A percentile compares a stretch with the other conserved stretches of the same genome.
Conservation (phyloP, 225 moss, liverwort and hornwort genomes). For the Asterella californica region DNA sequence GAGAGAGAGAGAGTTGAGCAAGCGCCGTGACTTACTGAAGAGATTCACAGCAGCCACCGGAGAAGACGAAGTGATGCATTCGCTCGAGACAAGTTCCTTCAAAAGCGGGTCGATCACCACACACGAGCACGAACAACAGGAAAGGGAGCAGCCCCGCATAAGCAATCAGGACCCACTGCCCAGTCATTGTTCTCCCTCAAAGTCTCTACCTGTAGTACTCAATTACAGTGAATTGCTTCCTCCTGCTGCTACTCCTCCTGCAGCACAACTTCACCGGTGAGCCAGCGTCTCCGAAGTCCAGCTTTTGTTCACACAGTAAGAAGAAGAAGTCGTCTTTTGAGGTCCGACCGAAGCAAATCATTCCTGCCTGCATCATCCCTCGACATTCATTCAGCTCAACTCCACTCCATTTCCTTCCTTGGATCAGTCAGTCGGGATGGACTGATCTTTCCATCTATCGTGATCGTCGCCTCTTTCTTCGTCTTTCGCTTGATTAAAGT, state of each 20-base stretch:
- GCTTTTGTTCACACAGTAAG: too few relatives aligned
- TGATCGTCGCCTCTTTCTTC: not conserved
- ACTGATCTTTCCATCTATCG: too few relatives aligned
- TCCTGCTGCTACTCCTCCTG: not conserved
- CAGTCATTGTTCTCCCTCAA: constrained; percentile 6
- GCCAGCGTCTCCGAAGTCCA: too few relatives aligned
- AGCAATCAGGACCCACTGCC: constrained; percentile 29
- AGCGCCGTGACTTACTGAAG: constrained; percentile 42
- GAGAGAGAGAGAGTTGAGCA: not conserved
- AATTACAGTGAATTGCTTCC: constrained; percentile 1
- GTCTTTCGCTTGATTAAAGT: not conserved
- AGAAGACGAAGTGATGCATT: constrained; percentile 58
- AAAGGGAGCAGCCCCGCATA: constrained; percentile 41
- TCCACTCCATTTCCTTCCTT: too few relatives aligned
- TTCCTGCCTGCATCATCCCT: too few relatives aligned
- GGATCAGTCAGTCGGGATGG: too few relatives aligned
- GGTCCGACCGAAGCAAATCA: too few relatives aligned
- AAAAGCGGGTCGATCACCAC: constrained; percentile 75
- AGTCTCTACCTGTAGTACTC: not conserved
- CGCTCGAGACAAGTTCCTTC: constrained; percentile 67
- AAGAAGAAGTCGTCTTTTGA: too few relatives aligned
- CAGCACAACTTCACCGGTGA: not conserved
- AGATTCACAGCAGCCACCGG: constrained; percentile 58
- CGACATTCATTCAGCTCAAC: too few relatives aligned
- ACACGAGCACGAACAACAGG: constrained; percentile 57